Base-by-base conservation (phyloP, 108 stramenopile species). In the Chaetoceros tenuissimus region DNA sequence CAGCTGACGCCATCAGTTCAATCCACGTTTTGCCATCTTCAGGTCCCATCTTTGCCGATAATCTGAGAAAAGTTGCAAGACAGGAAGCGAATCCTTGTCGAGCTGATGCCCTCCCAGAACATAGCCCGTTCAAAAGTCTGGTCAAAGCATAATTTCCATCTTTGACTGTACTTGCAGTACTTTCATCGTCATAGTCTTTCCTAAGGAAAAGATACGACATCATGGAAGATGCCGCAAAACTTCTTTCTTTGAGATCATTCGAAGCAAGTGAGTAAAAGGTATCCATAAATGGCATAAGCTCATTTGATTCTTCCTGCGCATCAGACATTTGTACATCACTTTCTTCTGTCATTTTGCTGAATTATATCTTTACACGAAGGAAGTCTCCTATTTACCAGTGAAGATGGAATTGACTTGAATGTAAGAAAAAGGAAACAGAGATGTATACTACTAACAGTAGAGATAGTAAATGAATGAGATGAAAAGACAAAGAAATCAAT, bases 71-170 rank as follows among this genome's bases (percentile, higher is more conserved):
- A 19, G 73, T 67, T 3, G 86, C 70, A 43, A 92, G 57, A n/a
- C 78, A 75, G 34, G 84, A 84, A 43, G 90, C 90, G 59, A 78
- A 85, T 48, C 89, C 90, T 65, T 92, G 86, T 50, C 90, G 77
- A 52, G 86, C 84, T 7, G 79, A 79, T 17, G 90, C 90, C 31
- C 90, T 71, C 17, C 90, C 90, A 47, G 81, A 78, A 48, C 84
- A 92, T 3, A 92, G 27, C 40, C 86, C 90, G 58, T 87, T 85
- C 57, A 92, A 65, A 24, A 92, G 65, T 28, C 90, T 81, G 25
- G 75, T 69, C 22, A 92, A 67, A 21, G 86, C 84, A 57, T 92
- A 92, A 0, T 82, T 64, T 1, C 85, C 86, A 70, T 92, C 90
- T 48, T 81, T 82, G 21, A 61, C 47, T 51, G 85, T 87, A 46